Evolutionary conservation across 2,329 filamentous ascomycete species (phyloP).

Genomic region (Bipolaris zeicola): DNA sequence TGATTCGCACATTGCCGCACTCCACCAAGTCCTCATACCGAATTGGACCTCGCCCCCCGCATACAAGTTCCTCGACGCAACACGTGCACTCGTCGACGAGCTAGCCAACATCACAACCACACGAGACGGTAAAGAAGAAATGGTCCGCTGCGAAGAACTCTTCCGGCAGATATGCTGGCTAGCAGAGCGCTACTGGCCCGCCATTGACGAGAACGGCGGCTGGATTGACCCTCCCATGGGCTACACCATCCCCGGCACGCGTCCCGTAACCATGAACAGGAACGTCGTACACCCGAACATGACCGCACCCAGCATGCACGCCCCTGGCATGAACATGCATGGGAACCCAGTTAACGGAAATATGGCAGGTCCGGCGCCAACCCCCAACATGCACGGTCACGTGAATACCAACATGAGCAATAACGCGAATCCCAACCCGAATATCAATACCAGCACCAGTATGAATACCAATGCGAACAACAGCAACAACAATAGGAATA

Average conservation of each 20-base stretch:
- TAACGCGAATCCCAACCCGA: constrained; percentile 2
- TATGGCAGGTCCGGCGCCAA: constrained; percentile 7
- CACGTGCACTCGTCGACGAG: constrained; percentile 56
- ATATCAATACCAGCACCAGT: background rate
- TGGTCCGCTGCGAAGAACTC: constrained; percentile 54
- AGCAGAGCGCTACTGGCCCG: constrained; percentile 57
- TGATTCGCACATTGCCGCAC: constrained; percentile 54
- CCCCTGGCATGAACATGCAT: constrained; percentile 9
- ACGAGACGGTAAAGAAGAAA: constrained; percentile 56
- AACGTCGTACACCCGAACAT: constrained; percentile 18
- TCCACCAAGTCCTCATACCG: constrained; percentile 57
- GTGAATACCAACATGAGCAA: constrained; percentile 11
- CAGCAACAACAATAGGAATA: constrained; percentile 19
- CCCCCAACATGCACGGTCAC: constrained; percentile 12
- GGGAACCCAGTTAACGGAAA: constrained; percentile 11
- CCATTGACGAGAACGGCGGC: constrained; percentile 56
- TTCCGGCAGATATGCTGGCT: constrained; percentile 57
- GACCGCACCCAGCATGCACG: constrained; percentile 14
- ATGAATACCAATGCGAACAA: background rate
- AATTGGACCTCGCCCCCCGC: constrained; percentile 59
- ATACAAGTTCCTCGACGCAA: constrained; percentile 57
- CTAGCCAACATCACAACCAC: constrained; percentile 55
- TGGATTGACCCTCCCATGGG: constrained; percentile 17
- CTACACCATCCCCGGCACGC: constrained; percentile 19
- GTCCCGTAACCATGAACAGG: constrained; percentile 11